Evolutionary conservation across 1,284 basidiomycete species (phyloP).

Genomic region (Ustilago trichophora): DNA sequence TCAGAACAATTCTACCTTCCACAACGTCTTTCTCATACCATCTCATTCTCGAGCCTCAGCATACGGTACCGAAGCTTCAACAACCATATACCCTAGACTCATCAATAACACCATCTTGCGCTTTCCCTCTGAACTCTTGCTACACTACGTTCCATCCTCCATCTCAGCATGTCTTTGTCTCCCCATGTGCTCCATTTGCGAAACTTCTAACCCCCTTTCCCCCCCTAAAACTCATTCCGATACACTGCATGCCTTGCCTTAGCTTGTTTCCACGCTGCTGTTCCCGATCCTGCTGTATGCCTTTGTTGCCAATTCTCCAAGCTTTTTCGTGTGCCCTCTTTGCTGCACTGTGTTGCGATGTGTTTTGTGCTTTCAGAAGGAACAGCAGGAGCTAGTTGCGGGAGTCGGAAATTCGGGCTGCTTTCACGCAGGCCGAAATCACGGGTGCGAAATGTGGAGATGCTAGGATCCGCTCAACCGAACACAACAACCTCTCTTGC

Average conservation of each 20-base stretch:
- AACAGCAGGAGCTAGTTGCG: too few species aligned
- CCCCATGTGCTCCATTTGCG: not conserved
- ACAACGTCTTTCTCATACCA: not conserved
- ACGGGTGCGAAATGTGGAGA: too few species aligned
- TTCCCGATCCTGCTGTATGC: slow-evolving; percentile 2
- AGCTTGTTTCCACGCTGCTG: too few species aligned
- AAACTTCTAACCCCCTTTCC: not conserved
- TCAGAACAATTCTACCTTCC: not conserved
- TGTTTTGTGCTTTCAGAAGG: too few species aligned
- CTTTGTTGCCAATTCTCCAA: too few species aligned
- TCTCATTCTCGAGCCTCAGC: not conserved
- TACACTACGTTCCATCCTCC: too few species aligned
- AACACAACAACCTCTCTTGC: too few species aligned
- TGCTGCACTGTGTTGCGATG: too few species aligned
- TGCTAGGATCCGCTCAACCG: too few species aligned
- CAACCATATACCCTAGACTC: slow-evolving; percentile 8
- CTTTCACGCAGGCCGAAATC: slow-evolving; percentile 18
- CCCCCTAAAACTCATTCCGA: not conserved
- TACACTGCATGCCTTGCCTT: not conserved
- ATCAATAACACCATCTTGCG: not conserved
- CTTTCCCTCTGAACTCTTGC: not conserved
- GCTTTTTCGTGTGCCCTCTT: too few species aligned
- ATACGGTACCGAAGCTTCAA: not conserved
- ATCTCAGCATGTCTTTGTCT: too few species aligned
- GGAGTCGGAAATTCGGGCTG: not conserved